Base-by-base conservation (phyloP, 768 basidiomycete genomes). In the Agaricus subrufescens region DNA sequence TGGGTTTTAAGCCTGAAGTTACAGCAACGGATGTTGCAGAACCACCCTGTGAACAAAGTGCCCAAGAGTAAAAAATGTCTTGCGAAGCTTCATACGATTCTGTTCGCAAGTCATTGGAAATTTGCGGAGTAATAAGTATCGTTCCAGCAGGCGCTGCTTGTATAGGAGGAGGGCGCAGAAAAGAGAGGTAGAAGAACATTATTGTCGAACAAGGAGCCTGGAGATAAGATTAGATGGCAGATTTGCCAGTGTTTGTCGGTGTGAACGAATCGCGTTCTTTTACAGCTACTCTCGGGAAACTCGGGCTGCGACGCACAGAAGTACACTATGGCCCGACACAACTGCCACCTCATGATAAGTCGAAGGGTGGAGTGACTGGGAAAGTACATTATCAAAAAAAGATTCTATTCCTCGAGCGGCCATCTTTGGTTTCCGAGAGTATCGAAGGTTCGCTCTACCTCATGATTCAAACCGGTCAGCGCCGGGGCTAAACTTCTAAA, bases 141-240 rank as follows among this genome's bases (percentile, higher is more conserved):
- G 73, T 62, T 0, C 71, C 71, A 9, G 72, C 67, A 1, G 76
- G 71, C 6, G 75, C 65, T 0, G 76, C 73, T 49, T 79, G 78
- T 3, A 72, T 61, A 3, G 92, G 90, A 3, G 92, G 94, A 10
- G 94, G 91, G 45, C 91, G 86, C 14, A 95, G 82, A 67, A 95
- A 95, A 27, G 90, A 94, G 42, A 95, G 67, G 71, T 95, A 96
- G 76, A 78, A 90, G 72, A 88, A 93, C 92, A 94, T 93, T 42
- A 40, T 14, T 7, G 25, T 11, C 10, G 15, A 19, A 46, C 19
- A 19, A 26, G 2, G 4, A 15, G 1, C 15, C 30, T 34, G 46
- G 25, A 38, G 11, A 50, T 50, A 6, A 39, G 3, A 39, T 39
- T 50, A 38, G 49, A 50, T 50, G 23, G 11, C 9, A 38, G 15